Evolutionary conservation across 331 rosid genomes (phyloP), one percentile per base, ranked within the genome.

Genomic region (Rhamnella rubrinervis): DNA sequence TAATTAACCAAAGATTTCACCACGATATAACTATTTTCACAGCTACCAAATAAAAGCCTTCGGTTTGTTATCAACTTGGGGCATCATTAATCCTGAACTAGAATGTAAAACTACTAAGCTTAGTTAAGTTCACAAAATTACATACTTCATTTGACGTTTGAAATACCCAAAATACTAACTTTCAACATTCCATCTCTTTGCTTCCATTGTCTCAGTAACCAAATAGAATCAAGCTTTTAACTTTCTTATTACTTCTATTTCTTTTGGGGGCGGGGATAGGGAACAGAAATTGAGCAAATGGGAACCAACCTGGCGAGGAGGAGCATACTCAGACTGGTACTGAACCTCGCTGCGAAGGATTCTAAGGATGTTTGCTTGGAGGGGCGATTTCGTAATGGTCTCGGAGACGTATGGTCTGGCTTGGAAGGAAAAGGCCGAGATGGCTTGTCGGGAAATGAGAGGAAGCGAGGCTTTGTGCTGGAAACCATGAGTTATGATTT

Each of bases 301-400:
- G 25, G 21, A 19, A 63, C 49, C 52, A 84, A 90, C 98, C 97
- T 87, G 87, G 7, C 82, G 73, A 4, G 90, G 88, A 73, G 92
- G 91, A 52, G 92, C 85, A 66, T 71, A 84, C 14, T 82, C 84
- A 31, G 58, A 63, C 37, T 81, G 88, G 80, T 82, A 85, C 65
- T 77, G 75, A 17, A 87, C 75, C 72, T 87, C 95, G 72, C 77
- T 83, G 10, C 77, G 71, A 17, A 89, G 86, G 20, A 89, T 70
- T 76, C 96, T 77, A 56, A 88, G 49, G 52, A 88, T 81, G 88
- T 84, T 88, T 15, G 92, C 79, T n/a, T 85, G 84, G 79, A 90
- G 71, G 18, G 88, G 93, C 59, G 98, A 93, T 65, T 78, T 85
- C 56, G 81, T 6, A 65, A 49, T 13, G 26, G 81, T 57, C 20